Base-by-base conservation (phyloP, 2,329 filamentous ascomycete genomes). In the Alternaria arborescens region DNA sequence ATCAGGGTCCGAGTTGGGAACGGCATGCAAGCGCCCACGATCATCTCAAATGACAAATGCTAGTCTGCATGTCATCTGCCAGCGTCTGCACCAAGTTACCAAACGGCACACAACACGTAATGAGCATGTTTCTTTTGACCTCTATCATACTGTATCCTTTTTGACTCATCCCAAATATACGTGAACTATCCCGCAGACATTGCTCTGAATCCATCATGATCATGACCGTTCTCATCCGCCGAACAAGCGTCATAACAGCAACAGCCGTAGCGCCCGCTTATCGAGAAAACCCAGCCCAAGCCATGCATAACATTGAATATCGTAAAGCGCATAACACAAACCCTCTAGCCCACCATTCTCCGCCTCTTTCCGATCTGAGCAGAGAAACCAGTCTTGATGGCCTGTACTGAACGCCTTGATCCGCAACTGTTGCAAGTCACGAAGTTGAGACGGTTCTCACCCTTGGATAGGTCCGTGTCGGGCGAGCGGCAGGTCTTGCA, bases 331-430 rank as follows among this genome's bases (percentile, higher is more conserved):
- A 58, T 60, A 68, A 68, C 42, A 51, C 36, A 40, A 64, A 52
- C 41, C 52, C 44, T 58, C 86, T 93, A 96, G 81, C 86, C 91
- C 81, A 92, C 88, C 85, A 93, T 91, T 88, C 96, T 96, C 87
- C 89, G 95, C 87, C 95, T 91, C 91, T 97, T 97, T 81, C 95
- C 95, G 81, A 99, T 92, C 84, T 98, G 95, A 81, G 95, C 95
- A 77, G 94, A 96, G 93, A 99, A 99, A 93, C 95, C 95, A 64
- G 93, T 97, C 90, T 99, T 99, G 91, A 99, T 99, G 71, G 95
- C 94, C 62, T 93, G 93, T 79, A 98, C 94, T 77, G 89, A 93
- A 79, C 94, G 91, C 82, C 94, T 77, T 47, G 82, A 84, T 57
- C 83, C 83, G 71, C 84, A 86, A 51, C 81, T 83, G 84, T 95